Base-by-base conservation (phyloP, 306 rosid genomes). In the Pachyrhizus erosus region DNA sequence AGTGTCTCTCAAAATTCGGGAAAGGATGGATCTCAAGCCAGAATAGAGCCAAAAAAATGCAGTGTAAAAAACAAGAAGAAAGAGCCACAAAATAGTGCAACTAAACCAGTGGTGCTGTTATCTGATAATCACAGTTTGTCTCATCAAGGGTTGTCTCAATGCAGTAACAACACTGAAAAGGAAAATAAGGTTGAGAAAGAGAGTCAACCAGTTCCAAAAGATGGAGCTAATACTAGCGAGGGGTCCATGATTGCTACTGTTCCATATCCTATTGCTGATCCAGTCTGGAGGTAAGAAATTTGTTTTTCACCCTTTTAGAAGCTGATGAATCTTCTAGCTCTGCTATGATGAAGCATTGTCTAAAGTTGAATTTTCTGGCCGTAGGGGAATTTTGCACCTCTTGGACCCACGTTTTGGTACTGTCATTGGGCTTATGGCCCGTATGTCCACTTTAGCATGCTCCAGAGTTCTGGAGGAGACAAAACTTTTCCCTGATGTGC, bases 361-460 rank as follows among this genome's bases (percentile, higher is more conserved):
- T 87, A 18, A 87, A 62, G 18, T 26, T 77, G 27, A 27, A 57
- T 75, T 84, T 69, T 80, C 67, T 80, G 58, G 69, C 17, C 31
- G 62, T 83, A 93, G 98, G 83, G 97, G 98, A 78, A 87, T 80
- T 65, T 81, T 91, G 43, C 5, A 54, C 29, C 62, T 89, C 71
- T 23, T n/a, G 78, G 48, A 80, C 84, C 45, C 24, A 68, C 78
- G 49, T 69, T 70, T 48, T 39, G 70, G 52, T 67, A 51, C 46
- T 51, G 17, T 80, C 7, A 33, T 43, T 20, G 86, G 89, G 72
- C 71, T 92, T 68, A 66, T 75, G 42, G 97, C 91, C 15, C 95
- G 93, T 85, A 26, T 89, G 70, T 91, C 97, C 77, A 75, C 72
- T 72, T 83, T 91, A 78, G 94, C 95, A 42, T 89, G 97, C 78